Evolutionary conservation across 345 rosid species (phyloP).

Genomic region (Salix viminalis): DNA sequence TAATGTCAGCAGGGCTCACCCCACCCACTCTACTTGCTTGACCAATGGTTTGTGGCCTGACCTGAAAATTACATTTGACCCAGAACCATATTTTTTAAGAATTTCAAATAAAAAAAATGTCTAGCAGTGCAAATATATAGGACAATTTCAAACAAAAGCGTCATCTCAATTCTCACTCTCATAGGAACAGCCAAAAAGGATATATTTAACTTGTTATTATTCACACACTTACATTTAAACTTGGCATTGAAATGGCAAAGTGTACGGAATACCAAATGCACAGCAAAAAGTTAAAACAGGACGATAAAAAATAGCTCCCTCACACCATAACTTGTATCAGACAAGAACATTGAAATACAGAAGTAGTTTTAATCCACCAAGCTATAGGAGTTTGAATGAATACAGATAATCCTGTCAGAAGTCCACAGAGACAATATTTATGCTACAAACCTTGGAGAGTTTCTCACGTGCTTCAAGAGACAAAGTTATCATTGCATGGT

Average conservation of each 20-base stretch:
- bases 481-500: slow-evolving; percentile 72
- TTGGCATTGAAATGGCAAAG: not conserved
- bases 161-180: not conserved
- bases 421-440: too few species aligned
- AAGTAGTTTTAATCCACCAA: not conserved
- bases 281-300: not conserved
- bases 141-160: not conserved
- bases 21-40: slow-evolving; percentile 97
- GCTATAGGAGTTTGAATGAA: not conserved
- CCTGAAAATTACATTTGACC: slow-evolving; percentile 42
- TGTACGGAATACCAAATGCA: not conserved
- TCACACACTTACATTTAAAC: not conserved
- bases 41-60: slow-evolving; percentile 84
- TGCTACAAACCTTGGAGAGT: slow-evolving; percentile 72
- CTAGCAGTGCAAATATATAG: not conserved
- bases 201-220: too few species aligned
- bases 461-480: slow-evolving; percentile 93
- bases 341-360: not conserved
- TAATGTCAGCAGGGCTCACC: slow-evolving; percentile 92
- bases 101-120: not conserved
- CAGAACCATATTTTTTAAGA: not conserved
- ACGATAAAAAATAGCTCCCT: not conserved
- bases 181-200: not conserved
- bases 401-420: not conserved
- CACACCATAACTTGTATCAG: not conserved